These are phyloP conservation scores for Leccinellum albellum DNA, from an alignment of 768 basidiomycete species.

Conservation along the genomic window DNA sequence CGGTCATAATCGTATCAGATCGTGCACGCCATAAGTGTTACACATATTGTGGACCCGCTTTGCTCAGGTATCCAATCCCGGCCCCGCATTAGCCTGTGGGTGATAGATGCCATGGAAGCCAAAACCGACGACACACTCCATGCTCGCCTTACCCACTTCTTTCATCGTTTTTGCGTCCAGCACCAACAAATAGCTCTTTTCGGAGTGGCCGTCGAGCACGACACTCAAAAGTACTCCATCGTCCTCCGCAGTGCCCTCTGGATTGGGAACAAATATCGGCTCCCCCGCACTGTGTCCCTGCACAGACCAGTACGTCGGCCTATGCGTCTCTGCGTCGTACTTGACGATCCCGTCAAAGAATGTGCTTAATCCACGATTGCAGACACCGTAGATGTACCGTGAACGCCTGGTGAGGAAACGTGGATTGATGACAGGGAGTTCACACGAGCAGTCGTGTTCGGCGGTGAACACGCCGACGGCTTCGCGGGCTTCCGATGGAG, in stretches of 20 bases:
- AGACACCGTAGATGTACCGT: conserved; percentile 32
- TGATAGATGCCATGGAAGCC: conserved; percentile 36
- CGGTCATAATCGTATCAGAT: neutral
- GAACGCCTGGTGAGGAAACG: conserved; percentile 29
- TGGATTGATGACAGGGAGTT: conserved; percentile 36
- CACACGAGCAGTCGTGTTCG: conserved; percentile 28
- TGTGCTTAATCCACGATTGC: conserved; percentile 27
- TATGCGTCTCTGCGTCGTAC: conserved; percentile 29
- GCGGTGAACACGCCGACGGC: conserved; percentile 21
- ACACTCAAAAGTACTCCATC: conserved; percentile 37
- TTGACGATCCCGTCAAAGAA: conserved; percentile 36
- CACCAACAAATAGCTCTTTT: conserved; percentile 35
- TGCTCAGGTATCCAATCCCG: conserved; percentile 22
- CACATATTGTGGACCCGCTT: neutral
- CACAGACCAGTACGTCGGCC: conserved; percentile 25
- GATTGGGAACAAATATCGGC: conserved; percentile 35
- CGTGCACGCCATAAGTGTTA: neutral
- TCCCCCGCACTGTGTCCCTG: conserved; percentile 33
- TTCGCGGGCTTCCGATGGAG: conserved; percentile 12
- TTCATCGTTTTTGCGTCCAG: conserved; percentile 35
- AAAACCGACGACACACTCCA: conserved; percentile 31
- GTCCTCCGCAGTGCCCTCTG: conserved; percentile 30
- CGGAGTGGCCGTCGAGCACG: conserved; percentile 31
- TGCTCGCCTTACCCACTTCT: conserved; percentile 36
- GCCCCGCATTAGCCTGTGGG: conserved; percentile 3